Evolutionary conservation across 768 basidiomycete species (phyloP), one percentile per base, ranked within the genome.

Genomic region (Hericium alpestre): DNA sequence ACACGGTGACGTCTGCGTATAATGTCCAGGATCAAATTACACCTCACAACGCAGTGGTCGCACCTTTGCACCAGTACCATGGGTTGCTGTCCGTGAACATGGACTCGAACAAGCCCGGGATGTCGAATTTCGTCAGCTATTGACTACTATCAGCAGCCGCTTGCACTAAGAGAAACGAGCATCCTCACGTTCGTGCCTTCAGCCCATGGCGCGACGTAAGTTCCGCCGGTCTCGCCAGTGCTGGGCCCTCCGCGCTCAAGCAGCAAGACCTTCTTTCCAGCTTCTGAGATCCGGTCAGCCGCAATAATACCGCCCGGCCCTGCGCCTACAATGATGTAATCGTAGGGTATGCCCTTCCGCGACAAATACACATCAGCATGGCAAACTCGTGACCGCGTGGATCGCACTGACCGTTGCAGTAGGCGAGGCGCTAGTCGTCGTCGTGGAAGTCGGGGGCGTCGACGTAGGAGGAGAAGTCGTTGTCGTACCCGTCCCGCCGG

Each of bases 1-100:
- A 85, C 23, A 78, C 76, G 23, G 72, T 81, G 58, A 82, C 70
- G 66, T 84, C 83, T 76, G 38, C 3, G n/a, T n/a, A 18, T 9
- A 11, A 15, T 13, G 40, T 16, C n/a, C 4, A 25, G 22, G 6
- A 48, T 12, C 37, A 25, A 38, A 23, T n/a, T 11, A 23, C 16
- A 1, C 1, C 25, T 15, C 6, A 9, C 38, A 20, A 49, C 15
- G n/a, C 50, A 40, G 27, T 7, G 0, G 50, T 16, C 63, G 25
- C 55, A 76, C 79, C 80, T 67, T 80, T 82, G 70, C 82, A 85
- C 80, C 80, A 85, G 77, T 78, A 85, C 69, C 73, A 84, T 1
- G 74, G 70, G 61, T 81, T 75, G 41, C 70, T 64, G 55, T 82
- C 80, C 15, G 75, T 72, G 70, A 85, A 85, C 79, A 83, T 79